Conservation (phyloP, 306 rosid species). For the Vigna trinervia region DNA sequence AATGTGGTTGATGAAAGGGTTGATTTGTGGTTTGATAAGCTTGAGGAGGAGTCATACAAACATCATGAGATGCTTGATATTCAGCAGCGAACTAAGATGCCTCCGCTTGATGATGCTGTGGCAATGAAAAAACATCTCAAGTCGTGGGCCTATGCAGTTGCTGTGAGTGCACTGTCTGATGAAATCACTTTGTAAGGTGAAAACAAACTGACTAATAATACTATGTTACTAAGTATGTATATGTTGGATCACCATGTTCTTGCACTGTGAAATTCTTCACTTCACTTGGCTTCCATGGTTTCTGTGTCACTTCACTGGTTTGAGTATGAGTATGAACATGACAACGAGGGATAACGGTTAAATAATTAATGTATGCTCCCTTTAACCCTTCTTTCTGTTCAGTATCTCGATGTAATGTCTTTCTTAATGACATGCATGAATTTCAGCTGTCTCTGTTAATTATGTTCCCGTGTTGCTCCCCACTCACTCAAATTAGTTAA, state of each 20-base stretch:
- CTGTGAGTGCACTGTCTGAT: conserved; percentile 72
- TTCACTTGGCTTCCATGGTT: background rate
- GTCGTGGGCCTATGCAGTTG: conserved; percentile 82
- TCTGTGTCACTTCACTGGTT: background rate
- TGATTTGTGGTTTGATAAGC: conserved; percentile 28
- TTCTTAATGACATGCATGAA: background rate
- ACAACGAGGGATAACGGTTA: background rate
- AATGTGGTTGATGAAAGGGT: conserved; percentile 45
- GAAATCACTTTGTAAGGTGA: conserved; percentile 1
- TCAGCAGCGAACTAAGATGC: conserved; percentile 38
- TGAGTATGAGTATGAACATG: background rate
- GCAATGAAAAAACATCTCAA: conserved; percentile 81
- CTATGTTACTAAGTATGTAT: no score
- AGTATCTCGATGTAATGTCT: background rate
- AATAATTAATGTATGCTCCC: background rate
- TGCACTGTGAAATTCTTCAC: background rate
- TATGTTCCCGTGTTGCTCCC: background rate
- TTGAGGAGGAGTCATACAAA: background rate
- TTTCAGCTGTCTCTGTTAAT: background rate
- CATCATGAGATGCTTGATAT: background rate
- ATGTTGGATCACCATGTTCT: background rate
- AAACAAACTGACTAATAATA: background rate
- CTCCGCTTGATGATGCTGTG: conserved; percentile 55
- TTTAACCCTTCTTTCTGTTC: background rate
- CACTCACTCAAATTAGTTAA: background rate